Evolutionary conservation across 2,329 filamentous ascomycete species (phyloP).

Genomic region (Neurospora sp.): DNA sequence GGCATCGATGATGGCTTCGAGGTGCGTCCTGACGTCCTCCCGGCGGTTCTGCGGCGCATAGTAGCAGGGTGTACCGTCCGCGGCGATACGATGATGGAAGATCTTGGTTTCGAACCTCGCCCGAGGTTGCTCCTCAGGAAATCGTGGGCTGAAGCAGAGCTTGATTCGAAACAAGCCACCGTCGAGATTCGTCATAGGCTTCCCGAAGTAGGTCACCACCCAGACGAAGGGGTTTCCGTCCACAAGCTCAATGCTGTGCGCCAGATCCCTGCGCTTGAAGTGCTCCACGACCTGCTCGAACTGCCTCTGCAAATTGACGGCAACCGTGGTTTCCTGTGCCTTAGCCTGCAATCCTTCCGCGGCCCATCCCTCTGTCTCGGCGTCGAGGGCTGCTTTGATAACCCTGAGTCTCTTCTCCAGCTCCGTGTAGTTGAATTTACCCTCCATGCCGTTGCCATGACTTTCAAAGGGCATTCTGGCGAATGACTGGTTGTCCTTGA

Average conservation of each 20-base stretch:
- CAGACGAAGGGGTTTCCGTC: conserved; percentile 84
- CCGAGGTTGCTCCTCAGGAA: conserved; percentile 81
- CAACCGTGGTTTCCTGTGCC: conserved; percentile 60
- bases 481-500: conserved; percentile 56
- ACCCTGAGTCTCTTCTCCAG: conserved; percentile 58
- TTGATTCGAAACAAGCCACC: conserved; percentile 80
- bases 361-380: conserved; percentile 65
- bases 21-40: conserved; percentile 73
- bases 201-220: conserved; percentile 80
- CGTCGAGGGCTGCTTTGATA: conserved; percentile 61
- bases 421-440: conserved; percentile 70
- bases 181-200: conserved; percentile 86
- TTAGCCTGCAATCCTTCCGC: conserved; percentile 53
- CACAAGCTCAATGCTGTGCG: conserved; percentile 66
- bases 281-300: conserved; percentile 71
- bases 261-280: conserved; percentile 60
- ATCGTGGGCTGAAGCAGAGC: conserved; percentile 70
- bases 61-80: conserved; percentile 77
- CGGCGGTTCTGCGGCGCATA: conserved; percentile 46
- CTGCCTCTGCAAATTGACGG: conserved; percentile 73
- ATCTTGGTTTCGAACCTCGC: conserved; percentile 70
- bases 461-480: conserved; percentile 82
- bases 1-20: conserved; percentile 70
- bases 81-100: conserved; percentile 80
- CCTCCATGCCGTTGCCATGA: conserved; percentile 68